Evolutionary conservation across 805 yeast genomes (phyloP).

Genomic region (Soucietia sequanensis): DNA sequence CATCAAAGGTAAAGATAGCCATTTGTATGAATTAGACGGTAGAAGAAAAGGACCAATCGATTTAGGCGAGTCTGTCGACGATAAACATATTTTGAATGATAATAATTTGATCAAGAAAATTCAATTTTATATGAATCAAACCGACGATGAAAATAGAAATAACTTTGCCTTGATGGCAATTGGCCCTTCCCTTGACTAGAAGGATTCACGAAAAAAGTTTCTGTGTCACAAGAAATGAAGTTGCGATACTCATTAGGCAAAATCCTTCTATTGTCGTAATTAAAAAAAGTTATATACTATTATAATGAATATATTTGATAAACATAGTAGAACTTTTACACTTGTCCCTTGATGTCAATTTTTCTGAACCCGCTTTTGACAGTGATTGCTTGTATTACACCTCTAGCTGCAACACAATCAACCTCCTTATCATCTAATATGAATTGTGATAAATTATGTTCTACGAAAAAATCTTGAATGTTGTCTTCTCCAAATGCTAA

Average conservation of each 20-base stretch:
- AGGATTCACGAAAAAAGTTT: too few species aligned
- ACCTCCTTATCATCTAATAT: slow-evolving; percentile 14
- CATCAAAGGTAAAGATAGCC: slow-evolving; percentile 53
- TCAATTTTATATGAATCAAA: slow-evolving; percentile 61
- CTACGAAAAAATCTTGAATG: slow-evolving; percentile 42
- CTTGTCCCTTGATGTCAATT: slow-evolving; percentile 91
- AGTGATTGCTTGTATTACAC: slow-evolving; percentile 34
- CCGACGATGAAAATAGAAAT: slow-evolving; percentile 57
- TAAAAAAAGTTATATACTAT: too few species aligned
- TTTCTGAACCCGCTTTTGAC: slow-evolving; percentile 44
- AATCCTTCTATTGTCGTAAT: too few species aligned
- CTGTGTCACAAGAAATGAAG: too few species aligned
- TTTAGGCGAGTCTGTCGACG: slow-evolving; percentile 45
- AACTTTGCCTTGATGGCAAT: slow-evolving; percentile 79
- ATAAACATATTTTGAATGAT: slow-evolving; percentile 53
- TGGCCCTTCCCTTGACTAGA: slow-evolving; percentile 52
- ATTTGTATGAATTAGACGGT: slow-evolving; percentile 85
- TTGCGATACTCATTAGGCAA: too few species aligned
- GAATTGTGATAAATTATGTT: slow-evolving; percentile 35
- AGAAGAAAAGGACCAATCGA: slow-evolving; percentile 74
- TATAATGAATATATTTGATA: background rate
- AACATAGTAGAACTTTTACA: slow-evolving; percentile 25
- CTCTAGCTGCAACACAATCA: slow-evolving; percentile 34
- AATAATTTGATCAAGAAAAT: slow-evolving; percentile 52
- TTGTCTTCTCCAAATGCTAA: too few species aligned